These are phyloP conservation scores for Ceratobasidium sp. DNA, from an alignment of 1,284 basidiomycete species.

Conservation along the genomic window DNA sequence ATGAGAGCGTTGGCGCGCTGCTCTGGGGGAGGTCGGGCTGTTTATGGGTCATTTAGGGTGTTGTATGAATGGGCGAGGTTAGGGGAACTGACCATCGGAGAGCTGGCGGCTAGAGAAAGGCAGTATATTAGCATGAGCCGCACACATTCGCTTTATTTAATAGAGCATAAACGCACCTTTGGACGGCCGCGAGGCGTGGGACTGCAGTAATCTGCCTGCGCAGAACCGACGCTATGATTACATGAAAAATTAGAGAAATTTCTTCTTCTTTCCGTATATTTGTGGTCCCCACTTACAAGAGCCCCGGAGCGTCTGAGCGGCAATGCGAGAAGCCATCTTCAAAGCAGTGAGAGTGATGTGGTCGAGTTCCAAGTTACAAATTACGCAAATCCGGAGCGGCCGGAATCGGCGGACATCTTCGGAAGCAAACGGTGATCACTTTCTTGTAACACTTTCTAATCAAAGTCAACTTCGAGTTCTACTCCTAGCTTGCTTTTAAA, in stretches of 20 bases:
- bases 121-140: constrained; percentile 6
- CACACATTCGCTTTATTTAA: not conserved
- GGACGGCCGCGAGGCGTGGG: constrained; percentile 50
- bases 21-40: constrained; percentile 67
- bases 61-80: constrained; percentile 48
- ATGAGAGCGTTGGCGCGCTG: constrained; percentile 92
- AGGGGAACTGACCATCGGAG: constrained; percentile 51
- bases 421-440: constrained; percentile 14
- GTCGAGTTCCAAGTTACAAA: constrained; percentile 38
- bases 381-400: constrained; percentile 35
- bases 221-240: constrained; percentile 47
- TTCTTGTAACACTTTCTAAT: not conserved
- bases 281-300: constrained; percentile 48
- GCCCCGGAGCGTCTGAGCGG: constrained; percentile 55
- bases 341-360: constrained; percentile 1
- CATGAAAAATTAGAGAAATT: constrained; percentile 18
- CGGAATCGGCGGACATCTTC: not conserved
- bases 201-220: constrained; percentile 51
- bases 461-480: not conserved
- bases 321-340: constrained; percentile 57
- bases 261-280: not conserved
- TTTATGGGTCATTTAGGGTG: constrained; percentile 34
- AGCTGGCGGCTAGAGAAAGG: constrained; percentile 47
- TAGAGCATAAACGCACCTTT: constrained; percentile 45
- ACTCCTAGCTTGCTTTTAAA: not conserved